Percentiles rank a stretch among this genome's conserved stretches.
Evolutionary conservation across 192 early-diverging fungal species (phyloP).

Genomic region (Funneliformis geosporum): DNA sequence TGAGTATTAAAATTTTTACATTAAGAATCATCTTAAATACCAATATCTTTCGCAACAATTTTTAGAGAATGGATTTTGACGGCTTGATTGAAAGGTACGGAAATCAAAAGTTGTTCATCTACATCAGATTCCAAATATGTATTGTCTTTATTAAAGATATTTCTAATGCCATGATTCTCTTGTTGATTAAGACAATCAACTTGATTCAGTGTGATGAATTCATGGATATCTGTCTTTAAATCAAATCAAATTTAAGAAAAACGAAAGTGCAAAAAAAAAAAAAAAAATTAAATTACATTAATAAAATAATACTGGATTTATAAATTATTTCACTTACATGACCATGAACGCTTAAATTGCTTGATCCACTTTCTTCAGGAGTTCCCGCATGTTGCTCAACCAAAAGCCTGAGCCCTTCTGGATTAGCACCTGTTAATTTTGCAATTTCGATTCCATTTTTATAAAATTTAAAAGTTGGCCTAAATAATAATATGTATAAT

Average conservation of each 20-base stretch:
- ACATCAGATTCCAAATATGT: constrained; percentile 86
- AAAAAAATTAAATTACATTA: too few species aligned
- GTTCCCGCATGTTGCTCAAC: constrained; percentile 67
- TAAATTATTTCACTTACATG: constrained; percentile 41
- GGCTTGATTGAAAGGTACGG: constrained; percentile 85
- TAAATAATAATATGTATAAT: constrained; percentile 33
- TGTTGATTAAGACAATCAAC: constrained; percentile 86
- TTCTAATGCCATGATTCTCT: constrained; percentile 71
- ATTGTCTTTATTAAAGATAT: constrained; percentile 73
- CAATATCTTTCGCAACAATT: constrained; percentile 51
- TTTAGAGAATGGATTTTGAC: constrained; percentile 73
- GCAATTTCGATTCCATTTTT: constrained; percentile 71
- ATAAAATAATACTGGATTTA: too few species aligned
- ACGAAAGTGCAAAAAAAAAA: not conserved
- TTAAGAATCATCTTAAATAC: constrained; percentile 21
- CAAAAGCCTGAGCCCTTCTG: constrained; percentile 62
- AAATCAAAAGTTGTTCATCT: constrained; percentile 92
- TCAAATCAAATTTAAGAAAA: not conserved
- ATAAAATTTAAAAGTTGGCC: constrained; percentile 89
- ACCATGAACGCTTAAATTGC: constrained; percentile 48
- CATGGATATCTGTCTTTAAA: constrained; percentile 60
- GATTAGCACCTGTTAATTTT: constrained; percentile 83
- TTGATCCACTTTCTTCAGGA: constrained; percentile 35
- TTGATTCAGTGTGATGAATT: constrained; percentile 66
- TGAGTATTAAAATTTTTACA: not conserved